Evolutionary conservation across 176 grass and related monocot genomes (phyloP), one percentile per base, ranked within the genome.

Genomic region (Triticum turgidum): DNA sequence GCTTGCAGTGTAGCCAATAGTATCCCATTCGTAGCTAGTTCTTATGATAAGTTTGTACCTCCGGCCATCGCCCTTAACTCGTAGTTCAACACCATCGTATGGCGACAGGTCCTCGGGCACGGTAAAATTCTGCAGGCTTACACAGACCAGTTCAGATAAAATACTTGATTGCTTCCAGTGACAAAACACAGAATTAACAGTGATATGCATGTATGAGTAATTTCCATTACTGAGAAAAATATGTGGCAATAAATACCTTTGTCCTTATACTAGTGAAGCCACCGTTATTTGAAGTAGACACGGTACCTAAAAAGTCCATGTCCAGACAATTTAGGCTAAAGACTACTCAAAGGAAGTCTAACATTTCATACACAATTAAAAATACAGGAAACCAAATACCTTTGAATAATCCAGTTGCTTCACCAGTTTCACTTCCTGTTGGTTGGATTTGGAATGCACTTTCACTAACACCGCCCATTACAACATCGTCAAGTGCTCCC

Each of bases 401-500:
- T 96, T 94, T 98, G 87, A 98, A 98, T 63, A 98, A 83, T 66
- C 97, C 97, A 52, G 92, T 96, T 86, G 94, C 92, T 64, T 88
- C 93, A 84, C 89, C 88, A 83, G 86, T 88, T 92, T 98, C 97
- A 81, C 84, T 92, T 71, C 97, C 97, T 82, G 90, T 89, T 78
- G 94, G 88, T 69, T 89, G 82, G 52, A 98, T 93, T 78, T 98
- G 93, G 74, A 98, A 96, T 71, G 73, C 58, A 58, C 97, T 96
- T 91, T 94, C 94, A 89, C 97, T 98, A 82, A 98, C 94, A 87
- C 94, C 97, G 79, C 97, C 94, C 94, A 98, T 98, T 76, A 98
- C 97, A 51, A 98, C 92, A 79, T 98, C 94, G 80, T 98, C 97
- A 84, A 98, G 86, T 69, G 97, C 86, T 76, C 97, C 97, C 94